A percentile compares a stretch with the other conserved stretches of the same genome.
These are phyloP conservation scores for Mycosphaerelloides madeirae DNA, from an alignment of 2,329 filamentous ascomycete genomes.

Conservation along the genomic window DNA sequence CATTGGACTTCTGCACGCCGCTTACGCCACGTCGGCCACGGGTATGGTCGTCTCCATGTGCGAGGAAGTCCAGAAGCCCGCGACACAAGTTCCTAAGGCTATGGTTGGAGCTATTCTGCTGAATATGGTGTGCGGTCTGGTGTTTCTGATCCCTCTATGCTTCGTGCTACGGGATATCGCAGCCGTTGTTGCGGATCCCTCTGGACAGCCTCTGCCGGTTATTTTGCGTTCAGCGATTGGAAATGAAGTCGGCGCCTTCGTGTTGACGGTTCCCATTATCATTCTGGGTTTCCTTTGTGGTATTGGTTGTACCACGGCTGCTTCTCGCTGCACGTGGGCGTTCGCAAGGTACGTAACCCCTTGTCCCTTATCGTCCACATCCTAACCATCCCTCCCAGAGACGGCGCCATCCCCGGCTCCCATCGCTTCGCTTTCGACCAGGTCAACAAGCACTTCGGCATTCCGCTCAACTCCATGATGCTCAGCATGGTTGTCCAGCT, in stretches of 20 bases:
- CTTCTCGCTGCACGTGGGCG: constrained; percentile 64
- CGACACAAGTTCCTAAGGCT: constrained; percentile 65
- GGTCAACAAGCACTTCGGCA: constrained; percentile 58
- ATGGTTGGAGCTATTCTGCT: constrained; percentile 62
- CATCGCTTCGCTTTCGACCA: constrained; percentile 50
- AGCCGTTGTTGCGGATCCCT: constrained; percentile 46
- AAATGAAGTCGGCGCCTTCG: constrained; percentile 52
- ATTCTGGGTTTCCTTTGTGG: constrained; percentile 64
- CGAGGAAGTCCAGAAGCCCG: constrained; percentile 64
- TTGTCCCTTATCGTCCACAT: background rate
- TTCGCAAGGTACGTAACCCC: constrained; percentile 52
- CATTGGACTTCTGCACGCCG: constrained; percentile 66
- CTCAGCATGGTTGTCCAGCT: constrained; percentile 63
- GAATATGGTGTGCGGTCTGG: constrained; percentile 61
- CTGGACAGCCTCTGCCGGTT: constrained; percentile 58
- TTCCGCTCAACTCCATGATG: constrained; percentile 69
- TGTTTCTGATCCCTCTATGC: constrained; percentile 64
- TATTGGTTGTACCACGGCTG: constrained; percentile 64
- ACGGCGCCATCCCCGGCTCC: constrained; percentile 64
- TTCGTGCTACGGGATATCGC: constrained; percentile 64
- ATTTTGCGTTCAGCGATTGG: constrained; percentile 62
- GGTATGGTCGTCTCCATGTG: constrained; percentile 79
- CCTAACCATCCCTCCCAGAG: constrained; percentile 30
- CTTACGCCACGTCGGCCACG: constrained; percentile 69
- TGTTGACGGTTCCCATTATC: constrained; percentile 59